phyloP scores from a whole-genome alignment of 1,139 yeast genomes.

The Pichia sp. region DNA sequence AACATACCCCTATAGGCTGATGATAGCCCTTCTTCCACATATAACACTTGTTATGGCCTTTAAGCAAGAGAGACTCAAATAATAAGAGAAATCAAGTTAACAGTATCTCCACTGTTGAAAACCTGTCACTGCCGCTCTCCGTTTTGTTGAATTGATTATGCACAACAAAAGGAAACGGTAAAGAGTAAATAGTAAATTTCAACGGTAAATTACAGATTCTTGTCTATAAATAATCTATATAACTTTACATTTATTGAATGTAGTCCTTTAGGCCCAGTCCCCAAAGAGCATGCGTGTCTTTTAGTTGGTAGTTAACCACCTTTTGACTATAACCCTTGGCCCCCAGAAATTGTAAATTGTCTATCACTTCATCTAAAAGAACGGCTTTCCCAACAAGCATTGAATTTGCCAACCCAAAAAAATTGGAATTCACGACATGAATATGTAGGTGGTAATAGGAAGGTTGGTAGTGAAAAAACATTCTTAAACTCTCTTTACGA shows the following conservation, averaged over 20 bases:
- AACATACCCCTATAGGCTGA: slow-evolving; percentile 22
- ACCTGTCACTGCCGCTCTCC: not conserved
- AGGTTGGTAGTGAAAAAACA: slow-evolving; percentile 89
- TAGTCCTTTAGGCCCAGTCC: slow-evolving; percentile 28
- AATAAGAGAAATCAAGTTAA: not conserved
- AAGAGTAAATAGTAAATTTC: too few species aligned
- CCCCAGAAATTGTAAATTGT: slow-evolving; percentile 51
- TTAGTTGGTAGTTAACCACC: slow-evolving; percentile 51
- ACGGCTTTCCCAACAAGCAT: slow-evolving; percentile 76
- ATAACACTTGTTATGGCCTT: not conserved
- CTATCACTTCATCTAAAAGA: slow-evolving; percentile 75
- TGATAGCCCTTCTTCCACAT: slow-evolving; percentile 27
- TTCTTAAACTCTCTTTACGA: slow-evolving; percentile 48
- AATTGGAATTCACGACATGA: slow-evolving; percentile 74
- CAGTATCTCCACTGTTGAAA: not conserved
- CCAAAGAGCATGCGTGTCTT: slow-evolving; percentile 81
- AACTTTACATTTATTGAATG: not conserved
- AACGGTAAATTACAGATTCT: not conserved
- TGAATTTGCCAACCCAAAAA: slow-evolving; percentile 69
- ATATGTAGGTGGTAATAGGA: slow-evolving; percentile 93
- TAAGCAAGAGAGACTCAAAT: not conserved
- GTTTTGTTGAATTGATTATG: not conserved
- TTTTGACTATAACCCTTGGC: slow-evolving; percentile 39
- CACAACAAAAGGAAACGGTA: not conserved
- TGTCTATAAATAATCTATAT: not conserved